Base-by-base conservation (phyloP, 2,329 filamentous ascomycete genomes). In the Fusarium poae region DNA sequence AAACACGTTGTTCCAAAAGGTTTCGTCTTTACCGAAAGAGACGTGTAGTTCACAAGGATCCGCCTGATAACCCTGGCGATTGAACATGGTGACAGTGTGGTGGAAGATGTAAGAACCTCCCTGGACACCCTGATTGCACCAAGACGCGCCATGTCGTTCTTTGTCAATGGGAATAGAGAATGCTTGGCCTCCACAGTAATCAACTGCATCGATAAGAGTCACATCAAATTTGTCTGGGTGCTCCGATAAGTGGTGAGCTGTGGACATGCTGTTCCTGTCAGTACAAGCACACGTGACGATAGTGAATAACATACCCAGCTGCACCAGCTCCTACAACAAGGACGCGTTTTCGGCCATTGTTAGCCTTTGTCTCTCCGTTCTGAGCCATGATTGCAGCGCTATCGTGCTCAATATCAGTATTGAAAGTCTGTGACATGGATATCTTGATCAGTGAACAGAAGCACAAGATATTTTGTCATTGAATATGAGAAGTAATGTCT, bases 61-160 rank as follows among this genome's bases (percentile, higher is more conserved):
- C 1, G 65, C 65, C 4, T 40, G 65, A 4, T 64, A 68, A 3
- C 65, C 65, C 5, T 68, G 65, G 1, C 65, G 35, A 6, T 65
- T 58, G 39, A 68, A 68, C 64, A 68, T 68, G 11, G 65, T 68
- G 18, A 68, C 64, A 0, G 65, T 68, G 10, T 68, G 65, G 5
- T 68, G 65, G 7, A 68, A 68, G 49, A 68, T 68, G 6, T 68
- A 68, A 2, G 65, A 68, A 2, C 65, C 65, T 15, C 65, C 65
- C 16, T 68, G 65, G 0, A 68, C 65, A 1, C 65, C 65, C 10
- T 68, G 65, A 0, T 68, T 68, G 16, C 65, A 68, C 65, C 65
- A 68, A 1, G 65, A 68, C 4, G 65, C 65, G 40, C 65, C 65
- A 43, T 68, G 50, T 0, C 58, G 64, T 12, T 68, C 64, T 18